Percentiles rank a stretch among this genome's conserved stretches.
These are phyloP conservation scores for Niebla homalea DNA, from an alignment of 495 filamentous ascomycete genomes.

Conservation along the genomic window DNA sequence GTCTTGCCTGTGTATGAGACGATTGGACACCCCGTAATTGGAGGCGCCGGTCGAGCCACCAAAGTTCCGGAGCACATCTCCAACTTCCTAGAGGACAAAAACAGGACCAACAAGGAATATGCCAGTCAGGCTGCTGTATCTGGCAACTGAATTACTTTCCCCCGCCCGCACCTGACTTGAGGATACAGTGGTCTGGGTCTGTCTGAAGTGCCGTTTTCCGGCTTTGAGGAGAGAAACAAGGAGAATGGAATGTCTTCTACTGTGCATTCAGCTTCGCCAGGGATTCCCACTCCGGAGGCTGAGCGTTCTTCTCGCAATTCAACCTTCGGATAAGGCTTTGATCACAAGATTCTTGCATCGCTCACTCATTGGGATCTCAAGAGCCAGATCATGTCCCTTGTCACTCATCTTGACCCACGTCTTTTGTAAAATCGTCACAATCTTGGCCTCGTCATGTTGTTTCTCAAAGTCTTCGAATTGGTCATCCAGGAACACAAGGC, in stretches of 20 bases:
- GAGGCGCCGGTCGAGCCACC: slow-evolving; percentile 44
- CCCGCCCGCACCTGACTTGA: no score
- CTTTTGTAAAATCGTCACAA: slow-evolving; percentile 59
- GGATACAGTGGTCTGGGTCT: no score
- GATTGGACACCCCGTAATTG: slow-evolving; percentile 55
- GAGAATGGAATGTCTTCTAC: background rate
- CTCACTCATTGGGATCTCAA: slow-evolving; percentile 50
- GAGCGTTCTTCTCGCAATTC: background rate
- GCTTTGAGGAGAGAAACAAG: background rate
- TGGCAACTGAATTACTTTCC: no score
- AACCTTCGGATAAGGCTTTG: slow-evolving; percentile 42
- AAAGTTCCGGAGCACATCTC: slow-evolving; percentile 50
- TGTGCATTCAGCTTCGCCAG: background rate
- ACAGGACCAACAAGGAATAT: slow-evolving; percentile 35
- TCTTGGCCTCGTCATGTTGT: slow-evolving; percentile 57
- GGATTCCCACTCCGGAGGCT: background rate
- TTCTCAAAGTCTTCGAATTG: slow-evolving; percentile 67
- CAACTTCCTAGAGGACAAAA: slow-evolving; percentile 42
- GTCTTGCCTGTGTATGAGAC: slow-evolving; percentile 63
- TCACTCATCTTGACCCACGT: slow-evolving; percentile 75
- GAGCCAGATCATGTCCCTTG: slow-evolving; percentile 50
- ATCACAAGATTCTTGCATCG: slow-evolving; percentile 43
- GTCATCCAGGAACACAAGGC: slow-evolving; percentile 74
- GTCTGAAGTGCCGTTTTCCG: no score
- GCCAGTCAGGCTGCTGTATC: slow-evolving; percentile 35